A percentile compares a stretch with the other conserved stretches of the same genome.
phyloP scores from a whole-genome alignment of 768 basidiomycete species.

The Amanita pseudoporphyria region DNA sequence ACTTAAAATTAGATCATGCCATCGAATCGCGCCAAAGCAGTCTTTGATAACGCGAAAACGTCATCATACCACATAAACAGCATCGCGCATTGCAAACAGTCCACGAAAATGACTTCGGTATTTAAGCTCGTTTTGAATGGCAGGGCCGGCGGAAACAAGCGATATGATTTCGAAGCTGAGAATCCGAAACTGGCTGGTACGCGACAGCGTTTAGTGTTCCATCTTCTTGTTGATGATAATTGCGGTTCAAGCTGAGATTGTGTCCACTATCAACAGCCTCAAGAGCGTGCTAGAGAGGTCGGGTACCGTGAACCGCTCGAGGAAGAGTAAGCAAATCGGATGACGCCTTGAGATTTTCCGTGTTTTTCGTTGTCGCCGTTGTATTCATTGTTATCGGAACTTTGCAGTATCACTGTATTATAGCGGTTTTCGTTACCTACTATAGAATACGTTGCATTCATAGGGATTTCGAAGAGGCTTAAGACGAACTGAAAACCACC shows the following conservation, averaged over 20 bases:
- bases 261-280: constrained; percentile 58
- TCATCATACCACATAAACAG: constrained; percentile 88
- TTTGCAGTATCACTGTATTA: background rate
- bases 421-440: background rate
- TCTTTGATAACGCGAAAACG: constrained; percentile 86
- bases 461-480: too few relatives aligned
- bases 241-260: constrained; percentile 53
- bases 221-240: constrained; percentile 6
- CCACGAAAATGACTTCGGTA: constrained; percentile 64
- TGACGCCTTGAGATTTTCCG: constrained; percentile 14
- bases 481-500: too few relatives aligned
- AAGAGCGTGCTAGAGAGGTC: constrained; percentile 58
- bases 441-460: too few relatives aligned
- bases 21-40: constrained; percentile 65
- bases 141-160: constrained; percentile 59
- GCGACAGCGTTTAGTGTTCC: constrained; percentile 16
- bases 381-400: background rate
- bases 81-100: constrained; percentile 77
- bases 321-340: constrained; percentile 52
- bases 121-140: constrained; percentile 88
- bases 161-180: constrained; percentile 97
- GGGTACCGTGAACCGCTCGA: constrained; percentile 49
- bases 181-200: constrained; percentile 68
- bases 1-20: constrained; percentile 68
- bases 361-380: background rate